Base-by-base conservation (phyloP, 805 yeast species). In the Naumovozyma castellii region DNA sequence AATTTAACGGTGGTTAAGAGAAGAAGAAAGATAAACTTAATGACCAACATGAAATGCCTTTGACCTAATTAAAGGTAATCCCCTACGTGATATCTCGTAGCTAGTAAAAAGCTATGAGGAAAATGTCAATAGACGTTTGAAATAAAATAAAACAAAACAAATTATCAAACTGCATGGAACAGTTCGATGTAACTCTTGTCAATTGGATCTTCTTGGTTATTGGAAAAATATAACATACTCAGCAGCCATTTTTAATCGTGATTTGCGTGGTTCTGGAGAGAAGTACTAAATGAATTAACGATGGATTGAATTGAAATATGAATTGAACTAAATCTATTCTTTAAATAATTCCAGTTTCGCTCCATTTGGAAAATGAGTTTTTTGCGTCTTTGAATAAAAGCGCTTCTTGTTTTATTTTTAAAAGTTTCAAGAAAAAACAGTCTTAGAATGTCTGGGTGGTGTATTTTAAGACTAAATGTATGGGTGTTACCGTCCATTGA, bases 171-270 rank as follows among this genome's bases (percentile, higher is more conserved):
- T 5, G 5, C 8, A 29, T 22, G 28, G 28, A 12, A 29, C 13
- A 12, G 32, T 9, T 12, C 13, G 15, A 29, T 29, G 32, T 29
- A 29, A n/a, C 15, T 25, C 17, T 19, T 44, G 48, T 19, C 44
- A 44, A 46, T 40, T 44, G 42, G 36, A 37, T 38, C 22, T 18
- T 16, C 41, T 33, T 29, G 29, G 14, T 32, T 10, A 18, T 20
- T 27, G 3, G 29, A 30, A 29, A 29, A 15, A 17, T 20, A 29
- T 32, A 42, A 61, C 66, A 59, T 61, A 61, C 66, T 54, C 57
- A 49, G 64, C 62, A 53, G 63, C 64, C 65, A 61, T 61, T 57
- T 48, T 53, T 40, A 44, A 37, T 32, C 27, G 32, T 39, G 22
- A 35, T 41, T 47, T 42, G 48, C 51, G 40, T 47, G 53, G 50